Evolutionary conservation across 179 eudicot species (phyloP), one percentile per base, ranked within the genome.

Genomic region (Beta corolliflora): DNA sequence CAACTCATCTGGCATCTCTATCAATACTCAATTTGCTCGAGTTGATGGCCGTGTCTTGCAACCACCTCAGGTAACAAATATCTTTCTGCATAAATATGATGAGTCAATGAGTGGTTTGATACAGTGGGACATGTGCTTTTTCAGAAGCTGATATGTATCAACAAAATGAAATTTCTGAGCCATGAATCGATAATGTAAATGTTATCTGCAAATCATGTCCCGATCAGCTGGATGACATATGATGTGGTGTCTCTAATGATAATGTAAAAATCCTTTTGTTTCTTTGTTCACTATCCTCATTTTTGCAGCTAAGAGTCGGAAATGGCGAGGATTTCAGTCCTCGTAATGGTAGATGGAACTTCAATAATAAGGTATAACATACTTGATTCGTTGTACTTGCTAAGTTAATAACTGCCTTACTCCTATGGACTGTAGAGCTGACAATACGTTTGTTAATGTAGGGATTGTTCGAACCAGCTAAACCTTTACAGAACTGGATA

Each of bases 31-130:
- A 83, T 94, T 94, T 76, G 89, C 95, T 55, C 90, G 84, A 71
- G 87, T 90, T 76, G 97, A 91, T 19, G 98, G 93, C 0, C 97
- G 98, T 19, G 89, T 93, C 59, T 87, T 94, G 77, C 80, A 81
- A 10, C 91, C 97, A n/a, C 98, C 93, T 15, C 90, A 84, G 93
- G 98, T 91, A 85, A 60, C 63, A 19, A 48, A 77, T 21, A 46
- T 53, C 19, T 46, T 55, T 48, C 13, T 36, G 41, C 41, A 36
- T 36, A 36, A 16, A 13, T 3, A 4, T 14, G 48, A 12, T 31
- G 71, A 15, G 31, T 29, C 31, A 29, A 29, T 29, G 31, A 29
- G n/a, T 59, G n/a, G 63, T 5, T 59, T 67, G 48, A 67, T 67
- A 36, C 14, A 29, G 2, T 66, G 11, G 31, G 21, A 16, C 3